phyloP scores from a whole-genome alignment of 768 basidiomycete genomes.

The Termitomyces sp. region DNA sequence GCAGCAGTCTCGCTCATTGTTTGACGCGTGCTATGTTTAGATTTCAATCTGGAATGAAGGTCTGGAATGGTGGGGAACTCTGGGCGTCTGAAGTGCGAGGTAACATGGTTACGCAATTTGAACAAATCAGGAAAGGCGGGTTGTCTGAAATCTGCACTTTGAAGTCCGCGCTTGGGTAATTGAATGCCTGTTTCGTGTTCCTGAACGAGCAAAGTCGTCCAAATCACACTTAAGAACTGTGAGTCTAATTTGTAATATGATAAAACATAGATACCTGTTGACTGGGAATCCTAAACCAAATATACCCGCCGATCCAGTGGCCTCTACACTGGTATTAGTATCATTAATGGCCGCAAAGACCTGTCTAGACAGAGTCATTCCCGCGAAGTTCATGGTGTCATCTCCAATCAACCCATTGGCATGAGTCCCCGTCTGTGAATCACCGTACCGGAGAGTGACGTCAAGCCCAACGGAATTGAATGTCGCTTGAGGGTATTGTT shows the following conservation, averaged over 20 bases:
- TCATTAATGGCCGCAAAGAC: slow-evolving; percentile 61
- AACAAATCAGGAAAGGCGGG: slow-evolving; percentile 24
- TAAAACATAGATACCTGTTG: slow-evolving; percentile 43
- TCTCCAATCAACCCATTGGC: slow-evolving; percentile 59
- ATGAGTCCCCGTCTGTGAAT: slow-evolving; percentile 65
- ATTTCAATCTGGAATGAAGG: slow-evolving; percentile 1
- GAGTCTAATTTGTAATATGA: background rate
- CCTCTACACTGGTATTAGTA: slow-evolving; percentile 59
- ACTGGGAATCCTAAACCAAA: slow-evolving; percentile 72
- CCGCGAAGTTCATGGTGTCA: slow-evolving; percentile 51
- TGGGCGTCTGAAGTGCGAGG: slow-evolving; percentile 5
- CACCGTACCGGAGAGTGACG: slow-evolving; percentile 57
- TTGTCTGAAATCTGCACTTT: slow-evolving; percentile 15
- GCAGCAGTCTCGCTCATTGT: background rate
- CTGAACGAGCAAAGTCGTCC: slow-evolving; percentile 30
- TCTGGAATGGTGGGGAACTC: slow-evolving; percentile 3
- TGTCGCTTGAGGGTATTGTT: slow-evolving; percentile 44
- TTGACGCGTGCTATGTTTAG: slow-evolving; percentile 11
- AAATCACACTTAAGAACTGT: slow-evolving; percentile 34
- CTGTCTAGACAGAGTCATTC: slow-evolving; percentile 42
- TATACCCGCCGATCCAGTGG: slow-evolving; percentile 57
- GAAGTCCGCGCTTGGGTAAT: background rate
- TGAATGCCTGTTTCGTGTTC: slow-evolving; percentile 4
- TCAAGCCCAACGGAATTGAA: slow-evolving; percentile 44
- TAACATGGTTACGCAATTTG: slow-evolving; percentile 7